phyloP scores from a whole-genome alignment of 371 early-diverging fungal genomes.

The Massospora cicadina region DNA sequence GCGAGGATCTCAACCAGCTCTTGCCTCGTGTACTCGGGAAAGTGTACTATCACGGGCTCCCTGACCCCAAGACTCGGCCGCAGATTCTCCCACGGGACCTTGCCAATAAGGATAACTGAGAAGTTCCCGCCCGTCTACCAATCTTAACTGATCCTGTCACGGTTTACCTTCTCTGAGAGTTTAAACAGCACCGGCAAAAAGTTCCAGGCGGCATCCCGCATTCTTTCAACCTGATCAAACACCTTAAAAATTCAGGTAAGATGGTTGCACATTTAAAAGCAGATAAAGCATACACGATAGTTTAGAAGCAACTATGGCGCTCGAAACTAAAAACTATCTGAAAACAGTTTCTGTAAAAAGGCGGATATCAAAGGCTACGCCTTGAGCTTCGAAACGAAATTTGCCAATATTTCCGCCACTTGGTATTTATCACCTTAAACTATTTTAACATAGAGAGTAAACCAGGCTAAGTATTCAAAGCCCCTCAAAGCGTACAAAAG shows the following conservation, averaged over 20 bases:
- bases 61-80: neutral
- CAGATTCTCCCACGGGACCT: neutral
- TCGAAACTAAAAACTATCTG: too few relatives aligned
- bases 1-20: neutral
- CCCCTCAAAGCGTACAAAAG: too few relatives aligned
- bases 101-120: neutral
- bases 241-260: neutral
- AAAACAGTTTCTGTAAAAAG: too few relatives aligned
- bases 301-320: too few relatives aligned
- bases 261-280: too few relatives aligned
- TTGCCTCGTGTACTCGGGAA: neutral
- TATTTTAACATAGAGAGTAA: too few relatives aligned
- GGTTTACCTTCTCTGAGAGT: neutral
- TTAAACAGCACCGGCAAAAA: neutral
- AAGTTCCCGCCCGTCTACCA: neutral
- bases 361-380: too few relatives aligned
- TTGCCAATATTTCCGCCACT: too few relatives aligned
- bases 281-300: too few relatives aligned
- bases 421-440: too few relatives aligned
- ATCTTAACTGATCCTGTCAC: neutral
- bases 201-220: neutral
- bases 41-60: neutral
- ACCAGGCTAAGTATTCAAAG: too few relatives aligned
- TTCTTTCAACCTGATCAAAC: neutral
- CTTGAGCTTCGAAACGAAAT: too few relatives aligned